Base-by-base conservation (phyloP, 164 flowering plant species). In the Nelumbo lutea region DNA sequence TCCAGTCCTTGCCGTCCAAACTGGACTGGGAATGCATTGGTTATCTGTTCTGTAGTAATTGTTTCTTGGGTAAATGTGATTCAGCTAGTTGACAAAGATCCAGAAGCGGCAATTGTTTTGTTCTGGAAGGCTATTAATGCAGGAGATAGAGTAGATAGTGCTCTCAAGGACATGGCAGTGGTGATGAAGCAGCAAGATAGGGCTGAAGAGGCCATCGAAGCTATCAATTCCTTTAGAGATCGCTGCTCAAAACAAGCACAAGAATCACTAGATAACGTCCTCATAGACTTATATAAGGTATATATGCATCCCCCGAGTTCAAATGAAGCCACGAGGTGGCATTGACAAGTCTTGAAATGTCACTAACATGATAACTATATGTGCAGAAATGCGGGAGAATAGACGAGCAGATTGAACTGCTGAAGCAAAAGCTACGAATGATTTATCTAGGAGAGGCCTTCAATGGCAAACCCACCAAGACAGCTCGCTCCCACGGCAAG, bases 141-240 rank as follows among this genome's bases (percentile, higher is more conserved):
- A 1, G 96, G 98, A 53, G 98, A 94, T 71, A 84, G 89, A 76
- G 88, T 91, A 0, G 98, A 94, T 61, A 94, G 97, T 66, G 97
- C 96, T 59, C 86, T 94, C 2, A 94, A 94, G 68, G 98, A 94
- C 83, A 91, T 94, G 98, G 98, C 95, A 1, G 87, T 94, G 44
- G 93, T 94, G 27, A 85, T 94, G 97, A 94, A 94, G 70, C 97
- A 90, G 66, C 93, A 80, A 64, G 90, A 87, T 61, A 76, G 98
- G 74, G 80, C 95, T 47, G 96, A 87, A 71, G 97, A 94, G 78
- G 98, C 96, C 46, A 90, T 94, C 46, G 96, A 94, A 79, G 97
- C 97, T 15, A 83, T 91, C 52, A 86, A 81, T 57, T 82, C 98
- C 50, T 91, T 90, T 50, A 81, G 98, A 67, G 70, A 79, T 52